Conservation (phyloP, 768 basidiomycete species). For the Mycena metata region DNA sequence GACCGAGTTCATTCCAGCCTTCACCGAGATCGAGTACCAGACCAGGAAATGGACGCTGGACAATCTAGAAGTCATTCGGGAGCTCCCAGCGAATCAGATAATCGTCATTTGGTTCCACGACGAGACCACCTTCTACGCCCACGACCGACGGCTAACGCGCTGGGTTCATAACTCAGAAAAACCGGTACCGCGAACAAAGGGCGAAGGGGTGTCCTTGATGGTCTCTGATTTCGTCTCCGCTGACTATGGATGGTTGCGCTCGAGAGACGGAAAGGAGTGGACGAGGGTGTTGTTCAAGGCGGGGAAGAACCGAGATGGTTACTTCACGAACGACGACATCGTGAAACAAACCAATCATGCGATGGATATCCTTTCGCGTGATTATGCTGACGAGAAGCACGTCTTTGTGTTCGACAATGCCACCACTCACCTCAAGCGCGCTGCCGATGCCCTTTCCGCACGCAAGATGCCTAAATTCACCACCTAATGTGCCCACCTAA, state of each 20-base stretch:
- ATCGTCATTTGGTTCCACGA: slow-evolving; percentile 55
- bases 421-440: slow-evolving; percentile 47
- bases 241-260: slow-evolving; percentile 44
- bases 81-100: slow-evolving; percentile 48
- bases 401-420: slow-evolving; percentile 49
- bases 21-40: slow-evolving; percentile 25
- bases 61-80: slow-evolving; percentile 24
- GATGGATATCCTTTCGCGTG: slow-evolving; percentile 39
- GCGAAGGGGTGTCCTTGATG: slow-evolving; percentile 57
- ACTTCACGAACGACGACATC: slow-evolving; percentile 49
- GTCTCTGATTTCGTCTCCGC: slow-evolving; percentile 52
- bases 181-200: slow-evolving; percentile 51
- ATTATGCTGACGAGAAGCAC: slow-evolving; percentile 49
- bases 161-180: slow-evolving; percentile 48
- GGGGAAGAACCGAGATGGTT: slow-evolving; percentile 47
- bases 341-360: slow-evolving; percentile 41
- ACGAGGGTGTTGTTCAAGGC: slow-evolving; percentile 41
- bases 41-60: slow-evolving; percentile 15
- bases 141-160: slow-evolving; percentile 46
- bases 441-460: slow-evolving; percentile 49
- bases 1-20: slow-evolving; percentile 41
- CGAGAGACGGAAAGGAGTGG: slow-evolving; percentile 35
- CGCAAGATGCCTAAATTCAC: slow-evolving; percentile 49
- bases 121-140: slow-evolving; percentile 55
- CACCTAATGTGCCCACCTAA: too few relatives aligned